These are phyloP conservation scores for Cyclotella cryptica DNA, from an alignment of 108 stramenopile species.

Conservation along the genomic window DNA sequence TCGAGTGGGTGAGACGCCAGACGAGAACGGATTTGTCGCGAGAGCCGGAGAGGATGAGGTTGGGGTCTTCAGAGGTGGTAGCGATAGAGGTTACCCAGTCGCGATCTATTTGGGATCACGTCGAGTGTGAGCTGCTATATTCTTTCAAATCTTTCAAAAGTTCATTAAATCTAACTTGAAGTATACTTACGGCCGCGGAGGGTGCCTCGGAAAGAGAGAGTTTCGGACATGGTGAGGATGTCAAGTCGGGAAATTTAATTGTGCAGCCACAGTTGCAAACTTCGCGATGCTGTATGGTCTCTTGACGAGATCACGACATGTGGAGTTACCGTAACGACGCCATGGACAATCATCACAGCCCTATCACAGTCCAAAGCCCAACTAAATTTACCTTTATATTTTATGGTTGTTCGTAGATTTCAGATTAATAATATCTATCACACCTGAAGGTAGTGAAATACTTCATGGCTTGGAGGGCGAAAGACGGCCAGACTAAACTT, in stretches of 20 bases:
- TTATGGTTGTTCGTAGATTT: too few relatives aligned
- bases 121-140: too few relatives aligned
- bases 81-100: conserved; percentile 99
- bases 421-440: too few relatives aligned
- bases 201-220: conserved; percentile 91
- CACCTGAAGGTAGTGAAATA: too few relatives aligned
- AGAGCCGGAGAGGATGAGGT: conserved; percentile 96
- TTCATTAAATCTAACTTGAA: too few relatives aligned
- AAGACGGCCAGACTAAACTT: too few relatives aligned
- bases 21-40: conserved; percentile 98
- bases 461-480: too few relatives aligned
- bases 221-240: conserved; percentile 84
- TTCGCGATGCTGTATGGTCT: background rate
- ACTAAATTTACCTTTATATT: too few relatives aligned
- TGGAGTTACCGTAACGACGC: too few relatives aligned
- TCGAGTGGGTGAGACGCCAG: conserved; percentile 91
- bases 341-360: too few relatives aligned
- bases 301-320: background rate
- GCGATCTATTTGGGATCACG: conserved; percentile 39
- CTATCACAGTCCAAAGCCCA: too few relatives aligned
- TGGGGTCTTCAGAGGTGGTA: conserved; percentile 97
- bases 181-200: conserved; percentile 77
- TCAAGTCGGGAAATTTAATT: background rate
- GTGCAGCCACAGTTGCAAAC: background rate
- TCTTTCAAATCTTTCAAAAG: too few relatives aligned